Base-by-base conservation (phyloP, 2,329 filamentous ascomycete genomes). In the Huntiella decipiens region DNA sequence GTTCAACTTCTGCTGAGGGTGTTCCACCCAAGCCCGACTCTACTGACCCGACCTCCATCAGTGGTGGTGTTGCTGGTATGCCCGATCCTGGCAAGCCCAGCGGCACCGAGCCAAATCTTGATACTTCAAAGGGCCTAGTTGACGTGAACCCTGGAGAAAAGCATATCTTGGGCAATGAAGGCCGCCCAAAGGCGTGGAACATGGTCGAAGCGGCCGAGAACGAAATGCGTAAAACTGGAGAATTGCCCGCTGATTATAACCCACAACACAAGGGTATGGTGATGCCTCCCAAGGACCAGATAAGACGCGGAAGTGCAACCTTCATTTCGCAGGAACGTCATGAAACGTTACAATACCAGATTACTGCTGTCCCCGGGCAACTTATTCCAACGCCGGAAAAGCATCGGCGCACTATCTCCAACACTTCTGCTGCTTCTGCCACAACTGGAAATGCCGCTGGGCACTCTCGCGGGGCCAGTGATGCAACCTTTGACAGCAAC, bases 191-290 rank as follows among this genome's bases (percentile, higher is more conserved):
- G 13, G 48, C 48, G 13, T 50, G 48, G 54, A 68, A 79, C 33
- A 66, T 64, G 0, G 50, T 55, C 4, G 64, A 74, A 43, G 64
- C 73, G 35, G 66, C 81, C 41, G 60, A 64, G 44, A 68, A 70
- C 53, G 60, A 68, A 48, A 74, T 73, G 53, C 71, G 71, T 0
- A 60, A 74, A 52, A 64, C 53, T 5, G 48, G 48, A 7, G 40
- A 50, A 35, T 35, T 50, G 2, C 48, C 44, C 7, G 5, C 37
- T 12, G 44, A 50, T 11, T 39, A 50, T 15, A 19, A 19, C 16
- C 22, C 17, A 38, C 38, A n/a, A 32, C n/a, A 15, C 3, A 28
- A 12, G 45, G 38, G 5, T 19, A 34, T 41, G 5, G 31, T 33
- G 7, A 43, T 11, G 13, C 16, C 22, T 10, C 3, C 40, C 10